Evolutionary conservation across 2,329 filamentous ascomycete genomes (phyloP).

Genomic region (Aureobasidium sp.): DNA sequence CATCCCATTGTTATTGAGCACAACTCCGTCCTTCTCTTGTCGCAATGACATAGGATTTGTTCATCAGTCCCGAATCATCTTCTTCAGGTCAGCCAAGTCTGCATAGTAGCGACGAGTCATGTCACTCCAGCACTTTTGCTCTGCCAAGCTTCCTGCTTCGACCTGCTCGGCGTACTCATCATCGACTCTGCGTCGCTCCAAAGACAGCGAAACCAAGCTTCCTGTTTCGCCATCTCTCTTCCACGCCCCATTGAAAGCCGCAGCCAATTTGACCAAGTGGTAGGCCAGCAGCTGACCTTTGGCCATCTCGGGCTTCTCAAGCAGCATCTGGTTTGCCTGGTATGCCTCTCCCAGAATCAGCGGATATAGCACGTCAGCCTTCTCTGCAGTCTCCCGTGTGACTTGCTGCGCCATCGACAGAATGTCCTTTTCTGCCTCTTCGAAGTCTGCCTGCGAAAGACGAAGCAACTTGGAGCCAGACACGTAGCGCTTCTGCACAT

Average conservation of each 20-base stretch:
- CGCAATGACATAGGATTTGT: too few species aligned
- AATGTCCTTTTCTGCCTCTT: background rate
- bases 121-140: background rate
- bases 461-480: background rate
- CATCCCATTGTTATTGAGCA: background rate
- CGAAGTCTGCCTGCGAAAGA: background rate
- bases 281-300: background rate
- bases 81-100: background rate
- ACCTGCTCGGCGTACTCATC: background rate
- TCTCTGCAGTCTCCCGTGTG: background rate
- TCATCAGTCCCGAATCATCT: too few species aligned
- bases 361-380: background rate
- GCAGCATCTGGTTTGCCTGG: background rate
- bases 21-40: too few species aligned
- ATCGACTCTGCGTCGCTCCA: background rate
- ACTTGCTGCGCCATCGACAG: background rate
- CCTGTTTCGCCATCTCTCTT: background rate
- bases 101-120: background rate
- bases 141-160: background rate
- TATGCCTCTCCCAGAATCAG: background rate
- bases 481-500: background rate
- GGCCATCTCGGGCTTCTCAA: background rate
- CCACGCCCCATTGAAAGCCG: background rate
- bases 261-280: background rate
- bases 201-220: background rate